phyloP scores from a whole-genome alignment of 2,329 filamentous ascomycete genomes.

The Corniculantispora saksenae region DNA sequence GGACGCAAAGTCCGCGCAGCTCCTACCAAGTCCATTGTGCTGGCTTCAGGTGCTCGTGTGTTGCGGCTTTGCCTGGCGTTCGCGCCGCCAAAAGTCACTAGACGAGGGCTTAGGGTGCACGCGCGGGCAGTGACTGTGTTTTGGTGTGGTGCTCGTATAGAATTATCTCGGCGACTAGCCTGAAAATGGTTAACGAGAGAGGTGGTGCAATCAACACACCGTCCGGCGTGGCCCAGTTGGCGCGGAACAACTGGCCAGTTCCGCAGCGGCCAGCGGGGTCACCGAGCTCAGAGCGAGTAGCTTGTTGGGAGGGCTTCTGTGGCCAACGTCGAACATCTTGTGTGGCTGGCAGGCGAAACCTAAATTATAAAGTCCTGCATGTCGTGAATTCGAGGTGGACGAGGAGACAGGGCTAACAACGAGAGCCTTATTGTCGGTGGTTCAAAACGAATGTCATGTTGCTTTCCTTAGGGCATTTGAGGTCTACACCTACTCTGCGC shows the following conservation, averaged over 20 bases:
- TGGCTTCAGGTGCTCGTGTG: neutral
- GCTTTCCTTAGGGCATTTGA: too few species aligned
- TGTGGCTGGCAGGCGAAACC: neutral
- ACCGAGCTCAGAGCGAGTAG: neutral
- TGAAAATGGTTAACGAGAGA: neutral
- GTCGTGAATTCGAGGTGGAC: neutral
- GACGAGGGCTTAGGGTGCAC: neutral
- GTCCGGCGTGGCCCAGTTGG: conserved; percentile 1
- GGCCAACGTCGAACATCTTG: neutral
- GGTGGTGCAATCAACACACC: neutral
- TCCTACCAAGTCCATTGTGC: neutral
- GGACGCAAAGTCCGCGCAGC: neutral
- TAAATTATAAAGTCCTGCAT: neutral
- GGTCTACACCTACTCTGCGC: neutral
- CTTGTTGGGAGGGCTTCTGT: neutral
- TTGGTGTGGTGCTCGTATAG: neutral
- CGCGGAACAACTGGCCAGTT: neutral
- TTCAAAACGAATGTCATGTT: too few species aligned
- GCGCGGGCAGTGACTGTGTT: neutral
- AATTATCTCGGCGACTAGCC: neutral
- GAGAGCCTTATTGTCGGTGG: neutral
- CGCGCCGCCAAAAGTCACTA: neutral
- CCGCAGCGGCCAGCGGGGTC: neutral
- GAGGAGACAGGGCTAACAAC: neutral
- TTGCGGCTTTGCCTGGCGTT: neutral